A percentile compares a stretch with the other conserved stretches of the same genome.
Conservation (phyloP, 345 rosid species). For the Euphorbia tirucalli region DNA sequence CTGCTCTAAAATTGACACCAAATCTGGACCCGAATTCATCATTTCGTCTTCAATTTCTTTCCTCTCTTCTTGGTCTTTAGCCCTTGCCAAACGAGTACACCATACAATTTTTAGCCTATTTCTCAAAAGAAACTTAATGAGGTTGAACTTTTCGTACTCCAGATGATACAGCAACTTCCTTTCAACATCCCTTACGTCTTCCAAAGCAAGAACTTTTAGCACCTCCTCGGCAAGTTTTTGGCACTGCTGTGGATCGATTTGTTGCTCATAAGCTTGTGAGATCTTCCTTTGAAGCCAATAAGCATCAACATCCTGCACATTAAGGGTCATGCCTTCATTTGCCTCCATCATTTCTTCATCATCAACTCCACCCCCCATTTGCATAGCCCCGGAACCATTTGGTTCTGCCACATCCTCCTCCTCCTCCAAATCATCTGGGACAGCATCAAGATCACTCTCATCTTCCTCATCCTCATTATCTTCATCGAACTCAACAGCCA, state of each 20-base stretch:
- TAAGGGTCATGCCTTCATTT: constrained; percentile 61
- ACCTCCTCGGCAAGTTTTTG: constrained; percentile 93
- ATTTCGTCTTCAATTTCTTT: constrained; percentile 79
- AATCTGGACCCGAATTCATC: constrained; percentile 62
- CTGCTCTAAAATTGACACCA: constrained; percentile 81
- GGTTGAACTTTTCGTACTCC: constrained; percentile 64
- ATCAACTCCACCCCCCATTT: constrained; percentile 75
- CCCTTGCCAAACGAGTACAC: constrained; percentile 96
- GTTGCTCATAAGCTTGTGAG: constrained; percentile 81
- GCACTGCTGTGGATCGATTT: constrained; percentile 86
- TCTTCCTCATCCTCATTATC: constrained; percentile 87
- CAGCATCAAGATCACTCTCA: constrained; percentile 87
- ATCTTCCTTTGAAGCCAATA: constrained; percentile 97
- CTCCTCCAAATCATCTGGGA: constrained; percentile 74
- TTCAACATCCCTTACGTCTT: constrained; percentile 85
- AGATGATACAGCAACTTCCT: constrained; percentile 57
- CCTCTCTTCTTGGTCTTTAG: constrained; percentile 81
- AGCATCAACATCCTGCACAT: constrained; percentile 95
- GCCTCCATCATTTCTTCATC: constrained; percentile 66
- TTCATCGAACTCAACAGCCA: constrained; percentile 83
- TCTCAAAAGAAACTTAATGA: constrained; percentile 61
- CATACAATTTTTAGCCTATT: constrained; percentile 84
- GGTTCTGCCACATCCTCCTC: constrained; percentile 69
- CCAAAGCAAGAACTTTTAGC: constrained; percentile 77
- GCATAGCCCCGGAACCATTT: constrained; percentile 62